Conservation (phyloP, 345 rosid species). For the Eucalyptus tenuipes region DNA sequence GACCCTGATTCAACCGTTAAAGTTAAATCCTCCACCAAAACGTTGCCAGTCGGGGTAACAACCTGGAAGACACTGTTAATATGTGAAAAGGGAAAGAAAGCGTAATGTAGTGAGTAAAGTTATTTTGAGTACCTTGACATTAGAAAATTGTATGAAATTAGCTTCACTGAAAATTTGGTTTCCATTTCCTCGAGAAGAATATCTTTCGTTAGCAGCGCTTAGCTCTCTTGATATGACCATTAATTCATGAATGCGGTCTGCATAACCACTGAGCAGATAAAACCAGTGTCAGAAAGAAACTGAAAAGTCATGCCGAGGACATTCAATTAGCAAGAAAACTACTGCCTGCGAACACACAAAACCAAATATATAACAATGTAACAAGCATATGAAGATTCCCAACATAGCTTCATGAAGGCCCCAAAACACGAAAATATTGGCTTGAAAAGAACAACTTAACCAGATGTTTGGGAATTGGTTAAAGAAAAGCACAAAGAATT, state of each 20-base stretch:
- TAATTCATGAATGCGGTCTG: slow-evolving; percentile 92
- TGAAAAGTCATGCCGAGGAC: not conserved
- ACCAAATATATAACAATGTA: not conserved
- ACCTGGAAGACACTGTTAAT: slow-evolving; percentile 35
- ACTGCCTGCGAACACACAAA: not conserved
- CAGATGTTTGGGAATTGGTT: not conserved
- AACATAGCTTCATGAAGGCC: not conserved
- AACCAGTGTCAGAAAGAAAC: not conserved
- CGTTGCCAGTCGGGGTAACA: slow-evolving; percentile 91
- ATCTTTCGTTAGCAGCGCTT: slow-evolving; percentile 38
- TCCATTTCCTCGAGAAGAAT: slow-evolving; percentile 54
- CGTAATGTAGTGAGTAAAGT: not conserved
- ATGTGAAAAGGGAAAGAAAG: not conserved
- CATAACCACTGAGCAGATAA: slow-evolving; percentile 70
- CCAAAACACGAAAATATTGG: not conserved
- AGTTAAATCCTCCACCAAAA: slow-evolving; percentile 85
- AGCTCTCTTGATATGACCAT: slow-evolving; percentile 81
- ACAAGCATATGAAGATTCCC: not conserved
- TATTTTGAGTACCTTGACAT: slow-evolving; percentile 67
- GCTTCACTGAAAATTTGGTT: slow-evolving; percentile 76
- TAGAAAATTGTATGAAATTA: slow-evolving; percentile 81
- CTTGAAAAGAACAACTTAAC: not conserved
- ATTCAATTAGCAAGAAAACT: not conserved
- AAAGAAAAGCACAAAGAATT: not conserved
- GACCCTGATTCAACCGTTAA: slow-evolving; percentile 87